Conservation (phyloP, 106 monocot species). For the Phalaenopsis equestris region DNA sequence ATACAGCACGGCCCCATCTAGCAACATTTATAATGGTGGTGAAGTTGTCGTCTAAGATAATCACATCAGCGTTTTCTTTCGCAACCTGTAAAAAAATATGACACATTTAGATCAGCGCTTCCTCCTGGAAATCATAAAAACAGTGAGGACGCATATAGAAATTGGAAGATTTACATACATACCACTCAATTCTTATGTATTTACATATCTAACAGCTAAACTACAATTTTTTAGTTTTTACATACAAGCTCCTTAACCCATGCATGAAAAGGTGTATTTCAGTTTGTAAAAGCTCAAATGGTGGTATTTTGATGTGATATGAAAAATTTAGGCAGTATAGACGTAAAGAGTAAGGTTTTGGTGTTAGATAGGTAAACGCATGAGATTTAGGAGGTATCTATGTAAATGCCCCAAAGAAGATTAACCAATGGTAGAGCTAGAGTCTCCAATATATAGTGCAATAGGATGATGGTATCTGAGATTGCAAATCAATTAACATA, state of each 20-base stretch:
- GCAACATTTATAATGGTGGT: slow-evolving; percentile 78
- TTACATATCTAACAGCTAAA: no score
- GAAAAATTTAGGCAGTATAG: no score
- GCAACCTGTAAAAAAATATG: slow-evolving; percentile 55
- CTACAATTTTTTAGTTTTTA: no score
- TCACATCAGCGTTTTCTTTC: slow-evolving; percentile 97
- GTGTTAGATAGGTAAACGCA: no score
- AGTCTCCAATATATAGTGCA: background rate
- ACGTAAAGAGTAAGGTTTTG: no score
- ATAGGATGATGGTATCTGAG: background rate
- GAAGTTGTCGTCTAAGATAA: slow-evolving; percentile 94
- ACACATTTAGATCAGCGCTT: background rate
- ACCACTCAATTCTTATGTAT: no score
- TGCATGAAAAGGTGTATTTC: no score
- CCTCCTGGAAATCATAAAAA: background rate
- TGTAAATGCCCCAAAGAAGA: background rate
- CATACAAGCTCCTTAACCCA: no score
- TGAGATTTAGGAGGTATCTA: no score
- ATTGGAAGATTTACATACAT: no score
- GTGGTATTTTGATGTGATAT: no score
- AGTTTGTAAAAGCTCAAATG: no score
- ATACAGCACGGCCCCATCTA: slow-evolving; percentile 96
- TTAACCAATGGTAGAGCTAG: background rate
- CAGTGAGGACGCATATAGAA: background rate
- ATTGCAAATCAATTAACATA: background rate